Conservation (phyloP, 768 basidiomycete species). For the Hypholoma sublateritium region DNA sequence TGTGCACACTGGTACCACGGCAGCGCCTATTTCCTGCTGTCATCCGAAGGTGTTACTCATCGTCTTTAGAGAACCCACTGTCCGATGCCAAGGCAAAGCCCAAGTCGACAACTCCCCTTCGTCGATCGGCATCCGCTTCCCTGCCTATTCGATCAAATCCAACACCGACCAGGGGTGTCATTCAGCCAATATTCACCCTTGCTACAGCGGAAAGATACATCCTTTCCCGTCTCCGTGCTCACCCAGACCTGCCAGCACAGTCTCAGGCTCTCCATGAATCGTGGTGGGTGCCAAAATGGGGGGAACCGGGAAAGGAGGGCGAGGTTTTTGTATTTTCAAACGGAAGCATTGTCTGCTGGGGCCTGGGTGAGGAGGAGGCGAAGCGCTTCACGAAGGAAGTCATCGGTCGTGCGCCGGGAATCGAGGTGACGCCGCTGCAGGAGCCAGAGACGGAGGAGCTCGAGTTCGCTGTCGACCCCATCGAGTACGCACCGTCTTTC, state of each 20-base stretch:
- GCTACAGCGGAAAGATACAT: constrained; percentile 86
- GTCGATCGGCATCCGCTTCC: constrained; percentile 83
- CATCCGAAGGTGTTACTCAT: neutral
- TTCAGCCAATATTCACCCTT: constrained; percentile 78
- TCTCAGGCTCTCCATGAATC: constrained; percentile 70
- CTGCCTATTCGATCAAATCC: constrained; percentile 84
- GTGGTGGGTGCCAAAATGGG: constrained; percentile 80
- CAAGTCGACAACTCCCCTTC: constrained; percentile 77
- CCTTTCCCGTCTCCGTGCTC: constrained; percentile 57
- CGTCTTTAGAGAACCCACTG: constrained; percentile 17
- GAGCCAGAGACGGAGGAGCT: constrained; percentile 86
- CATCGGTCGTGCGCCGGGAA: constrained; percentile 47
- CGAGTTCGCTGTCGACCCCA: constrained; percentile 90
- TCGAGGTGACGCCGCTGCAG: constrained; percentile 63
- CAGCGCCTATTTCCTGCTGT: neutral
- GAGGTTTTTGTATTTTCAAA: constrained; percentile 90
- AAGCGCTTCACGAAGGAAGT: constrained; percentile 64
- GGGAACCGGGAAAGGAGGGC: constrained; percentile 54
- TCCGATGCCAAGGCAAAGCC: constrained; percentile 62
- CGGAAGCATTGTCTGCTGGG: constrained; percentile 92
- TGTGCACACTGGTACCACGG: too few species aligned
- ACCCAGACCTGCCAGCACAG: constrained; percentile 48
- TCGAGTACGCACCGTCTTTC: constrained; percentile 60
- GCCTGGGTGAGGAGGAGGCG: constrained; percentile 75
- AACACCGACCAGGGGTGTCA: constrained; percentile 80